Evolutionary conservation across 306 rosid genomes (phyloP), one percentile per base, ranked within the genome.

Genomic region (Echinosophora koreensis): DNA sequence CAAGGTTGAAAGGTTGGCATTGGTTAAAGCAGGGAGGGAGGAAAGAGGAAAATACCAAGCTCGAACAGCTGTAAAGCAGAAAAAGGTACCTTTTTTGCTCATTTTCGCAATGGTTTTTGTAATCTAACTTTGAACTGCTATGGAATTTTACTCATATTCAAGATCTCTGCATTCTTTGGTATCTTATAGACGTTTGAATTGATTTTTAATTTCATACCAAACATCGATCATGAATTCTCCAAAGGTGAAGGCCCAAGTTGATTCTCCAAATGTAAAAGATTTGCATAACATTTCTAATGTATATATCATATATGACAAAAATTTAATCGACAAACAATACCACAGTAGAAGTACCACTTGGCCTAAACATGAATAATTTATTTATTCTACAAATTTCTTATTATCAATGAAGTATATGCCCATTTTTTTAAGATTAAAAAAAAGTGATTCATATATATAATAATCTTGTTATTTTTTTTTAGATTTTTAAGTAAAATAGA

Each of bases 1-100:
- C 87, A 92, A 94, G 88, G 96, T 86, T 6, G 94, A 92, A 80
- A 90, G 88, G 69, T 64, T 92, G 84, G 90, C 84, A 22, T 79
- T 87, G 46, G 91, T 92, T 80, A 88, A 75, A 83, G 97, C 87
- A 32, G 98, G 98, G 65, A 87, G 98, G 82, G 97, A 90, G 79
- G 98, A 90, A 5, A 88, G 96, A 87, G 96, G 89, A 75, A 74
- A 85, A 90, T 94, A 90, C 74, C 83, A 80, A 66, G 86, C 98
- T 81, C 82, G 85, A 75, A 75, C 95, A 7, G 96, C 97, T 30
- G 84, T 94, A 14, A 92, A 92, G 82, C 94, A 94, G 88, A 90
- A 89, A 77, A 94, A 94, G 95, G 98, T 94, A 83, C 5, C 72
- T 64, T 16, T 27, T 28, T 66, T 49, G 65, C 55, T 67, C 35